A percentile compares a stretch with the other conserved stretches of the same genome.
Evolutionary conservation across 305 asterid genomes (phyloP).

Genomic region (Striga hermonthica): DNA sequence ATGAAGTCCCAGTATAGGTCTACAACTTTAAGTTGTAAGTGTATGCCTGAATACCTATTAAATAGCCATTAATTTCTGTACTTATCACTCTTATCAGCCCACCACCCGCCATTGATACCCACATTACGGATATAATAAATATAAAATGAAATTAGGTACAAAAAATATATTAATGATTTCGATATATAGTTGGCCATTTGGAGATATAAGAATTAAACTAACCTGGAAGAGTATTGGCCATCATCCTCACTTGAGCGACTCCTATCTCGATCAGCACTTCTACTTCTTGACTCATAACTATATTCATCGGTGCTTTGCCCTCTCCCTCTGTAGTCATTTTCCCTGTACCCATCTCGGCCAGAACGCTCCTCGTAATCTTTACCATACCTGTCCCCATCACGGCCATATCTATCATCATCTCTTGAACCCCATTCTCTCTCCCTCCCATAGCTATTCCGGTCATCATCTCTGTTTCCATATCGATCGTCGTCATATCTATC

Average conservation of each 20-base stretch:
- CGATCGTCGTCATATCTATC: slow-evolving; percentile 73
- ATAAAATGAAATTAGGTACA: slow-evolving; percentile 12
- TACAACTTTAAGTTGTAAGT: background rate
- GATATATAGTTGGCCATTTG: slow-evolving; percentile 4
- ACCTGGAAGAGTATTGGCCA: slow-evolving; percentile 87
- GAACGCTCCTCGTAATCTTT: slow-evolving; percentile 71
- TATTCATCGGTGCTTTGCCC: slow-evolving; percentile 54
- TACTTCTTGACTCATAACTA: slow-evolving; percentile 69
- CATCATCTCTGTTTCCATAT: slow-evolving; percentile 60
- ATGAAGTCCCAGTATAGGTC: background rate
- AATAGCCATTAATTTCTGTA: background rate
- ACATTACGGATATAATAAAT: background rate
- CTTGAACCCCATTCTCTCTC: slow-evolving; percentile 55
- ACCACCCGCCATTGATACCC: no score
- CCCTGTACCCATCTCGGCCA: slow-evolving; percentile 63
- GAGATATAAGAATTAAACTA: slow-evolving; percentile 25
- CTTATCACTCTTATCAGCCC: slow-evolving; percentile 13
- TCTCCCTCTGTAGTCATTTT: slow-evolving; percentile 69
- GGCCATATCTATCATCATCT: slow-evolving; percentile 61
- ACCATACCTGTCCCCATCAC: slow-evolving; percentile 69
- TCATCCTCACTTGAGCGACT: slow-evolving; percentile 67
- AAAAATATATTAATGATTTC: slow-evolving; percentile 16
- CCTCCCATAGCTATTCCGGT: slow-evolving; percentile 57
- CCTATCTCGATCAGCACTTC: slow-evolving; percentile 72
- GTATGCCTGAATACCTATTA: slow-evolving; percentile 6